Conservation (phyloP, 2,329 filamentous ascomycete genomes). For the Microdochium nivale region DNA sequence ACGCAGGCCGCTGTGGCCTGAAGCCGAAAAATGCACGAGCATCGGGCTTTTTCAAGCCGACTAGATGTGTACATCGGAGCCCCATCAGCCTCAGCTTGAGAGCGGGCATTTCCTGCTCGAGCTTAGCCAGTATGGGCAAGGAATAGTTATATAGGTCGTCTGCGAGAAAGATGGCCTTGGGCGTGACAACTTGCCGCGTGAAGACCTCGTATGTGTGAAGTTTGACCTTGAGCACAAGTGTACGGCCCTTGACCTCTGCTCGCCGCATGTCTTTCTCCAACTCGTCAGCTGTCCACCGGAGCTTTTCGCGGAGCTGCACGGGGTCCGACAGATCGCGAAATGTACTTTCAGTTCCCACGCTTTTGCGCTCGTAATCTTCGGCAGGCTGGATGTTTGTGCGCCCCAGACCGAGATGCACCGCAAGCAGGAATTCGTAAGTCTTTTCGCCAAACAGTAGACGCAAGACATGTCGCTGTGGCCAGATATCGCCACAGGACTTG, state of each 20-base stretch:
- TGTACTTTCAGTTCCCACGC: constrained; percentile 86
- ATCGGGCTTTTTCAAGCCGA: constrained; percentile 75
- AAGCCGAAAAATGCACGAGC: constrained; percentile 73
- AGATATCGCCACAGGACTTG: constrained; percentile 83
- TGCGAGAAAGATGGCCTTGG: constrained; percentile 61
- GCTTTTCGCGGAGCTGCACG: constrained; percentile 61
- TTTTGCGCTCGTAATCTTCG: constrained; percentile 86
- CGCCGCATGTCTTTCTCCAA: constrained; percentile 76
- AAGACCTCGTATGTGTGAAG: constrained; percentile 89
- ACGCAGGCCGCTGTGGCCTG: constrained; percentile 23
- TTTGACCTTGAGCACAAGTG: constrained; percentile 86
- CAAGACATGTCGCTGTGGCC: constrained; percentile 63
- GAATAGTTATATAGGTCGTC: constrained; percentile 79
- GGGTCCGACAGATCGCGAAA: constrained; percentile 73
- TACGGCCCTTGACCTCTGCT: constrained; percentile 82
- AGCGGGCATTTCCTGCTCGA: constrained; percentile 74
- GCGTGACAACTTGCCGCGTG: constrained; percentile 69
- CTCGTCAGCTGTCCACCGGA: constrained; percentile 74
- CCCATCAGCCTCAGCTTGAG: constrained; percentile 83
- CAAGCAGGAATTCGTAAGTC: constrained; percentile 76
- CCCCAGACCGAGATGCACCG: constrained; percentile 78
- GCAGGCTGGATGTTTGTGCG: constrained; percentile 77
- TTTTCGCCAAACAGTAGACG: constrained; percentile 83
- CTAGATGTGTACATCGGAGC: constrained; percentile 75
- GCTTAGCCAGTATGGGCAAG: constrained; percentile 72